Percentiles rank a stretch among this genome's conserved stretches.
Evolutionary conservation across 371 early-diverging fungal species (phyloP).

Genomic region (Paramicrosporidium saccamoebae): DNA sequence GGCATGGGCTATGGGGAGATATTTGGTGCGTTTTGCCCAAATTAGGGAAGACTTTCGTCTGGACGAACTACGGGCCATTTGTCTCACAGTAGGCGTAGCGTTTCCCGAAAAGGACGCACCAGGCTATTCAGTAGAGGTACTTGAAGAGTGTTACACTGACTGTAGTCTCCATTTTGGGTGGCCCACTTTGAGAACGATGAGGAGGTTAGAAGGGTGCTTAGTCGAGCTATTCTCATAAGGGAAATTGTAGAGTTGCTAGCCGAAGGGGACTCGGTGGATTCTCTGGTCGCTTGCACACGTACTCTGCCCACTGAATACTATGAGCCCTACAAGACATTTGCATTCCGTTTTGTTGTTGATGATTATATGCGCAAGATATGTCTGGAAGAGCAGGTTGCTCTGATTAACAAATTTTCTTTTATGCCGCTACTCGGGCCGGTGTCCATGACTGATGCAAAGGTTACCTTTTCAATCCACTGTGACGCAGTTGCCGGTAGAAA

Average conservation of each 20-base stretch:
- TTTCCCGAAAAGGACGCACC: slow-evolving; percentile 13
- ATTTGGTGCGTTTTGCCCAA: slow-evolving; percentile 13
- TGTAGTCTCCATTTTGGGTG: slow-evolving; percentile 35
- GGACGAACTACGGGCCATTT: slow-evolving; percentile 43
- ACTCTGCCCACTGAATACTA: slow-evolving; percentile 1
- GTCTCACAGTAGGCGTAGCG: slow-evolving; percentile 22
- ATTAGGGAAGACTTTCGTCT: slow-evolving; percentile 28
- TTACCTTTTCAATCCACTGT: neutral
- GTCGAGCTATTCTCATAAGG: slow-evolving; percentile 48
- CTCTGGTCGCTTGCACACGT: neutral
- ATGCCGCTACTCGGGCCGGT: slow-evolving; percentile 6
- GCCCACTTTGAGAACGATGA: slow-evolving; percentile 25
- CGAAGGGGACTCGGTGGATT: slow-evolving; percentile 9
- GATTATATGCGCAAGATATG: slow-evolving; percentile 31
- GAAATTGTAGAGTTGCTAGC: slow-evolving; percentile 24
- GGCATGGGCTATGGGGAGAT: slow-evolving; percentile 6
- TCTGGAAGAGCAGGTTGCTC: slow-evolving; percentile 21
- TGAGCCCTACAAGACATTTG: slow-evolving; percentile 15
- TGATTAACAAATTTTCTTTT: slow-evolving; percentile 44
- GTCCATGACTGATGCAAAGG: neutral
- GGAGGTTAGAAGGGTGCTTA: slow-evolving; percentile 30
- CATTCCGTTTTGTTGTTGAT: slow-evolving; percentile 49
- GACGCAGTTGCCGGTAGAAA: slow-evolving; percentile 1
- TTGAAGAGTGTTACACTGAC: slow-evolving; percentile 1
- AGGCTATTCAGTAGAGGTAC: slow-evolving; percentile 15